Percentiles rank a stretch among this genome's conserved stretches.
phyloP scores from a whole-genome alignment of 2,329 filamentous ascomycete genomes.

The Allantophomopsis lycopodina region DNA sequence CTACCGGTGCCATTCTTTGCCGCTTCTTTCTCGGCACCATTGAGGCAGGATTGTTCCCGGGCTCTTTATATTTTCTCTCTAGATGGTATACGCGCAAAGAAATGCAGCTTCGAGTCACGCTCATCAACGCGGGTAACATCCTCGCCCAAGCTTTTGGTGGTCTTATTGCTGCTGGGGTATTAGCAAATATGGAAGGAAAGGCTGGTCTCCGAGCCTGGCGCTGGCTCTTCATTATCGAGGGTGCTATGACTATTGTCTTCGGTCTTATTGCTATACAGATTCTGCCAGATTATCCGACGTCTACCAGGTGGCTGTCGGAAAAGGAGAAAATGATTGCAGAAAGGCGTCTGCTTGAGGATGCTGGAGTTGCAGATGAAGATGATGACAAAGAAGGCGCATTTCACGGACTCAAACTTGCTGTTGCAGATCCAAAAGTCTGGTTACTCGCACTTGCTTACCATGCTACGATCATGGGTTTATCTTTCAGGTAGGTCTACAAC shows the following conservation, averaged over 20 bases:
- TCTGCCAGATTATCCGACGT: constrained; percentile 39
- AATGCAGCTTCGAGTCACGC: constrained; percentile 37
- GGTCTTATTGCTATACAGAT: constrained; percentile 32
- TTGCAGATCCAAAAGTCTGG: constrained; percentile 49
- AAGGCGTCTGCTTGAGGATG: constrained; percentile 41
- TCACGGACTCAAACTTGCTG: constrained; percentile 40
- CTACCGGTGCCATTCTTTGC: constrained; percentile 36
- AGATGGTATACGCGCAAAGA: constrained; percentile 54
- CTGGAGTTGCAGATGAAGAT: constrained; percentile 40
- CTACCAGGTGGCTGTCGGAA: constrained; percentile 41
- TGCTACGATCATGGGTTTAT: no score
- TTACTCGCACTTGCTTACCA: constrained; percentile 30
- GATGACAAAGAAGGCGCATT: constrained; percentile 32
- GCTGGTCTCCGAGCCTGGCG: constrained; percentile 42
- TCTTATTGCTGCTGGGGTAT: constrained; percentile 42
- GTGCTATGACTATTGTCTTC: constrained; percentile 32
- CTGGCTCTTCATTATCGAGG: constrained; percentile 45
- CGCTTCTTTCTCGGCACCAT: constrained; percentile 48
- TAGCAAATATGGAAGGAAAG: constrained; percentile 41
- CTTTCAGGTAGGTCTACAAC: no score
- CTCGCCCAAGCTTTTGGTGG: constrained; percentile 47
- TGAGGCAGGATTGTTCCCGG: constrained; percentile 52
- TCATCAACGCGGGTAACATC: constrained; percentile 45
- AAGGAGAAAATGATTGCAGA: constrained; percentile 42
- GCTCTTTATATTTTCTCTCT: constrained; percentile 46